Percentiles rank a stretch among this genome's conserved stretches.
Conservation (phyloP, 129 eudicot genomes). For the Flaveria robusta region DNA sequence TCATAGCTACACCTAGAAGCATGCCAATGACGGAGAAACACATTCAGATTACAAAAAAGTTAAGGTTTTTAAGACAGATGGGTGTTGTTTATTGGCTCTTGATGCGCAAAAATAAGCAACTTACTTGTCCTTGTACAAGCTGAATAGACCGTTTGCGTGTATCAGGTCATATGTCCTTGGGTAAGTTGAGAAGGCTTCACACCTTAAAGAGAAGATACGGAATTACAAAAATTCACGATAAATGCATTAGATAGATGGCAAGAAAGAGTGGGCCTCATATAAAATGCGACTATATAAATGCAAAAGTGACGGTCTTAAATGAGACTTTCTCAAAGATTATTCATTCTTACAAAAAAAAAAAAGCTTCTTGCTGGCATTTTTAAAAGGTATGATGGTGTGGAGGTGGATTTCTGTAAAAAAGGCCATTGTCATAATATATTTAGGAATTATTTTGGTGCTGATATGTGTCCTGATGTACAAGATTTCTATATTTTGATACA, state of each 20-base stretch:
- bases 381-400: neutral
- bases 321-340: neutral
- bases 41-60: slow-evolving; percentile 1
- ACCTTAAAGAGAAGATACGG: slow-evolving; percentile 37
- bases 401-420: too few relatives aligned
- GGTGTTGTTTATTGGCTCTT: neutral
- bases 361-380: neutral
- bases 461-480: too few relatives aligned
- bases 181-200: slow-evolving; percentile 78
- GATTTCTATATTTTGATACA: too few relatives aligned
- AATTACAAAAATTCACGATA: neutral
- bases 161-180: slow-evolving; percentile 71
- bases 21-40: neutral
- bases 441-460: too few relatives aligned
- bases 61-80: neutral
- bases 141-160: slow-evolving; percentile 59
- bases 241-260: neutral
- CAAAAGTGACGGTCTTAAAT: neutral
- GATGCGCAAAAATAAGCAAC: slow-evolving; percentile 14
- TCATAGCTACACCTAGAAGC: slow-evolving; percentile 56
- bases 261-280: neutral
- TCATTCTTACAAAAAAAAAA: neutral
- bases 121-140: slow-evolving; percentile 66
- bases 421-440: too few relatives aligned
- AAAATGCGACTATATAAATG: neutral